Base-by-base conservation (phyloP, 169 alveolate species). In the Neospora caninum region DNA sequence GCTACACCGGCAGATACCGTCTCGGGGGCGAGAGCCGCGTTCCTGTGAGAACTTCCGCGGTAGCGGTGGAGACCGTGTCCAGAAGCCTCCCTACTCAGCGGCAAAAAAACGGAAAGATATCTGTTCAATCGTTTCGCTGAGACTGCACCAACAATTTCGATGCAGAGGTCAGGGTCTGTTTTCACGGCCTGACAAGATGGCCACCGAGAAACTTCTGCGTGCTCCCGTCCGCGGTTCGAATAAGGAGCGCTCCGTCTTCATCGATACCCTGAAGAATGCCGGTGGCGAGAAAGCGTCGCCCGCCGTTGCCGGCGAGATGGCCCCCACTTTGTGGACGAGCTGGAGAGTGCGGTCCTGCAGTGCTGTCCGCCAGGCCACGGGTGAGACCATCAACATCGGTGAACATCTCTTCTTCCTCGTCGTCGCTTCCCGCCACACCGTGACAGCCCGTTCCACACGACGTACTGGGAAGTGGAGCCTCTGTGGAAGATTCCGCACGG, bases 261-360 rank as follows among this genome's bases (percentile, higher is more conserved):
- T 82, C 89, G 64, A 82, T 64, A 31, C 89, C 89, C 39, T 82
- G 89, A 2, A 82, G 89, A 82, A 82, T 43, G 38, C 89, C 89
- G 41, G 89, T 20, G 41, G 89, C 89, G 67, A 82, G 89, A 82
- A 82, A 16, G 4, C 64, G 18, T 13, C 89, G 22, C 31, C 89
- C 89, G 6, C 27, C 16, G 10, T 73, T n/a, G 38, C 49, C 84
- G 16, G 84, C 49, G 7, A 22, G 43, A 36, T 4, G 0, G 25
- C 84, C 31, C 89, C 27, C 34, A 4, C 64, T 22, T 36, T 82
- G 39, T 31, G 89, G 1, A 7, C 89, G 67, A 41, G 69, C 7
- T 13, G 89, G 10, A 82, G 18, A 13, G 9, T 38, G 45, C 88
- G 88, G 88, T 2, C 49, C 45, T 34, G 36, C 34, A 10, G 89